Evolutionary conservation across 2,329 filamentous ascomycete genomes (phyloP).

Genomic region (Lasiodiplodia theobromae): DNA sequence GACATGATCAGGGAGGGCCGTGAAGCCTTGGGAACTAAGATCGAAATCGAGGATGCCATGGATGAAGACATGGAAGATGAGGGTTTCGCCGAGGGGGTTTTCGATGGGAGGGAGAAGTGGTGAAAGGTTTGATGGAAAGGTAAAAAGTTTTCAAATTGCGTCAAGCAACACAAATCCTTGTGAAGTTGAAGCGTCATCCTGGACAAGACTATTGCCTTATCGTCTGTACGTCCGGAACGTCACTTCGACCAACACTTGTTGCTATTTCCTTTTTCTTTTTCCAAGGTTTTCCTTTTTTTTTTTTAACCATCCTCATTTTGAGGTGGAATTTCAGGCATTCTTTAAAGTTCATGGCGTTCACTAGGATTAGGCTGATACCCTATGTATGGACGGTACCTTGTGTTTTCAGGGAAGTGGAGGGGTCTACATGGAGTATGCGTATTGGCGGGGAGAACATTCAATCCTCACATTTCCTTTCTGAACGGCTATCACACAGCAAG

Average conservation of each 20-base stretch:
- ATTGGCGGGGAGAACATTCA: background rate
- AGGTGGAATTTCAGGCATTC: slow-evolving; percentile 1
- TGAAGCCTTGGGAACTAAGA: slow-evolving; percentile 73
- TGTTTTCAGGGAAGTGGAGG: background rate
- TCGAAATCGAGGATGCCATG: slow-evolving; percentile 46
- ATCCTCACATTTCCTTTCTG: background rate
- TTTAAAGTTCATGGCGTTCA: slow-evolving; percentile 22
- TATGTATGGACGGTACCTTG: slow-evolving; percentile 23
- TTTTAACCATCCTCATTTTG: background rate
- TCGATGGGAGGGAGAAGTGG: slow-evolving; percentile 31
- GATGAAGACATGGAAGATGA: slow-evolving; percentile 41
- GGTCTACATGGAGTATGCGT: slow-evolving; percentile 12
- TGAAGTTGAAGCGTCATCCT: background rate
- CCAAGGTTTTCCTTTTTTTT: background rate
- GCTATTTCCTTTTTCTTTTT: background rate
- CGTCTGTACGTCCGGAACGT: background rate
- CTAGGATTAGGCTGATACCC: slow-evolving; percentile 27
- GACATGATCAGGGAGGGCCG: slow-evolving; percentile 90
- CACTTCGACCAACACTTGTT: background rate
- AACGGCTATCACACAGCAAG: slow-evolving; percentile 4
- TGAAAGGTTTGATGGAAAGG: background rate
- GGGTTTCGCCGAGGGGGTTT: slow-evolving; percentile 36
- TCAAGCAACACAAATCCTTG: slow-evolving; percentile 1
- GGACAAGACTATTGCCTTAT: background rate
- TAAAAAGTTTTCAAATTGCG: slow-evolving; percentile 22